Conservation (phyloP, 148 eudicot species). For the Dysphania ambrosioides region DNA sequence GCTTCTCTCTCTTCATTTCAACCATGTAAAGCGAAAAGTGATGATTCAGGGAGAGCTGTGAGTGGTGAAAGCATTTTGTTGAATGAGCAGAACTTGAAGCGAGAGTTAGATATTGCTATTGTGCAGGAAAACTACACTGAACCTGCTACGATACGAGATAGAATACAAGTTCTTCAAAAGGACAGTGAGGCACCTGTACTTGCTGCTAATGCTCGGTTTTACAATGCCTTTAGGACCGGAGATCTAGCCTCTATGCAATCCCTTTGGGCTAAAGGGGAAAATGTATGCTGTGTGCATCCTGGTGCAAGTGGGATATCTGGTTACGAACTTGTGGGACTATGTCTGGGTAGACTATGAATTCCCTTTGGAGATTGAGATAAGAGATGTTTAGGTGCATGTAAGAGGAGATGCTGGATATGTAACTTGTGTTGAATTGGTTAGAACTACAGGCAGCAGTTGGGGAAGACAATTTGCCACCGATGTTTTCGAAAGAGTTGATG, state of each 20-base stretch:
- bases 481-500: constrained; percentile 77
- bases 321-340: constrained; percentile 89
- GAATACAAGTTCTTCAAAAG: constrained; percentile 60
- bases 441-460: constrained; percentile 85
- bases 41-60: constrained; percentile 51
- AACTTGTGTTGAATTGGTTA: constrained; percentile 80
- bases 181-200: constrained; percentile 79
- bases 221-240: constrained; percentile 78
- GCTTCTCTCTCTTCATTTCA: constrained; percentile 29
- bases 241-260: constrained; percentile 81
- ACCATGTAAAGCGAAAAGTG: constrained; percentile 62
- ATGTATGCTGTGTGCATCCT: constrained; percentile 91
- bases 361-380: constrained; percentile 76
- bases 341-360: constrained; percentile 93
- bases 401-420: constrained; percentile 81
- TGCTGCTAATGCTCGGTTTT: constrained; percentile 75
- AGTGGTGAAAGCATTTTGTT: constrained; percentile 75
- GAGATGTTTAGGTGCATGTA: constrained; percentile 75
- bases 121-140: constrained; percentile 74
- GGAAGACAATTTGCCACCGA: constrained; percentile 92
- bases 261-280: constrained; percentile 76
- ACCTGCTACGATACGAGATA: constrained; percentile 93
- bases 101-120: constrained; percentile 66
- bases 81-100: constrained; percentile 61
- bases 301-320: constrained; percentile 94